These are phyloP conservation scores for Cymbidium sinense DNA, from an alignment of 106 monocot genomes.

Conservation along the genomic window DNA sequence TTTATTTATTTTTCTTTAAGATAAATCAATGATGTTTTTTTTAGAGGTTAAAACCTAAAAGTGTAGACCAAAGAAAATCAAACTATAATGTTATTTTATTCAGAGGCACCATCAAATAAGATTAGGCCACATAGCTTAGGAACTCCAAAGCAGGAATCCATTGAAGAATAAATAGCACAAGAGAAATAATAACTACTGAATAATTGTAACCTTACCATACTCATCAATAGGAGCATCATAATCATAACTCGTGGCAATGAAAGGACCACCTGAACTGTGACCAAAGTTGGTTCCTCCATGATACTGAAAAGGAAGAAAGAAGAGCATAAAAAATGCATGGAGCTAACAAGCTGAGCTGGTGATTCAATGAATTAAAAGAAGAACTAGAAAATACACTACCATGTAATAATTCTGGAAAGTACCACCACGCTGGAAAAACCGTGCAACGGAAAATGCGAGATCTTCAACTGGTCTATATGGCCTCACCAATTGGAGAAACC, in stretches of 20 bases:
- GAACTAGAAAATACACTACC: slow-evolving; percentile 28
- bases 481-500: slow-evolving; percentile 82
- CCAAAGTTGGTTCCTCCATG: slow-evolving; percentile 98
- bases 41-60: background rate
- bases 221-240: slow-evolving; percentile 99
- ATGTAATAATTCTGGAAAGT: slow-evolving; percentile 99
- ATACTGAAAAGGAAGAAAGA: slow-evolving; percentile 41
- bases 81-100: too few relatives aligned
- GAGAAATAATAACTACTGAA: background rate
- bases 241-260: slow-evolving; percentile 96
- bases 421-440: slow-evolving; percentile 93
- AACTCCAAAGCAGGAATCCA: background rate
- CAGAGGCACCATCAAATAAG: background rate
- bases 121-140: background rate
- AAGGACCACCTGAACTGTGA: slow-evolving; percentile 79
- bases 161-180: background rate
- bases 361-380: background rate
- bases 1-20: too few relatives aligned
- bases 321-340: background rate
- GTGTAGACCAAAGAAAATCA: too few relatives aligned
- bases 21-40: too few relatives aligned
- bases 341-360: background rate
- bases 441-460: slow-evolving; percentile 89
- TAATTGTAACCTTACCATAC: slow-evolving; percentile 53
- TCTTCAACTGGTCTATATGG: slow-evolving; percentile 92